A percentile compares a stretch with the other conserved stretches of the same genome.
Conservation (phyloP, 331 rosid genomes). For the Quercus tomentella region DNA sequence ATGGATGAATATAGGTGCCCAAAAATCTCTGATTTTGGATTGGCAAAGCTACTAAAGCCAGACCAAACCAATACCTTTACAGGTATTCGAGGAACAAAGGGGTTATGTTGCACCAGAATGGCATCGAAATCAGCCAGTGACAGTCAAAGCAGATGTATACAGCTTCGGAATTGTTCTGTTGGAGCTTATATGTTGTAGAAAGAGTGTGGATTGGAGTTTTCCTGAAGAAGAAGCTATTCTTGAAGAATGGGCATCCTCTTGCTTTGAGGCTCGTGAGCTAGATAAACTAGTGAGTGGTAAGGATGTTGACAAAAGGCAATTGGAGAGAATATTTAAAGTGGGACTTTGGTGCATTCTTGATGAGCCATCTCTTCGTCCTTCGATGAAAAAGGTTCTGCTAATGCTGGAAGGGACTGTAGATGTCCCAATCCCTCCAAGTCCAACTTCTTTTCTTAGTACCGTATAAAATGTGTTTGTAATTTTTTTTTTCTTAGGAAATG, state of each 20-base stretch:
- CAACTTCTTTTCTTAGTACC: background rate
- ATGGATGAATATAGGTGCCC: constrained; percentile 42
- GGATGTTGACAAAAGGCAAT: background rate
- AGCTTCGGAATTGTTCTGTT: constrained; percentile 45
- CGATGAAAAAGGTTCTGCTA: constrained; percentile 4
- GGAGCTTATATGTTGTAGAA: constrained; percentile 38
- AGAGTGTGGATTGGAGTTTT: constrained; percentile 11
- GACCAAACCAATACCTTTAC: constrained; percentile 49
- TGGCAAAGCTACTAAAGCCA: constrained; percentile 43
- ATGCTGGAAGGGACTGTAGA: constrained; percentile 21
- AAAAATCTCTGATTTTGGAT: constrained; percentile 50
- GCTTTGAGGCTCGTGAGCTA: background rate
- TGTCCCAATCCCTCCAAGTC: constrained; percentile 2
- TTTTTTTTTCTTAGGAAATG: too few relatives aligned
- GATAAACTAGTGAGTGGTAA: background rate
- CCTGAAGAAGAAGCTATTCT: constrained; percentile 17
- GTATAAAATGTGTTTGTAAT: too few relatives aligned
- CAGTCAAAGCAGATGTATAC: constrained; percentile 45
- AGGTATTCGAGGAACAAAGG: constrained; percentile 43
- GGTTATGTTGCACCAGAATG: constrained; percentile 53
- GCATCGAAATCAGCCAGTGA: constrained; percentile 27
- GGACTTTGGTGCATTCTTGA: constrained; percentile 19
- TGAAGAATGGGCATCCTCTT: background rate
- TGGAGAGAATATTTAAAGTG: background rate
- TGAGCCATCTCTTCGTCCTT: constrained; percentile 8